A percentile compares a stretch with the other conserved stretches of the same genome.
These are phyloP conservation scores for Suhomyces choctaworum DNA, from an alignment of 1,139 yeast species.

Conservation along the genomic window DNA sequence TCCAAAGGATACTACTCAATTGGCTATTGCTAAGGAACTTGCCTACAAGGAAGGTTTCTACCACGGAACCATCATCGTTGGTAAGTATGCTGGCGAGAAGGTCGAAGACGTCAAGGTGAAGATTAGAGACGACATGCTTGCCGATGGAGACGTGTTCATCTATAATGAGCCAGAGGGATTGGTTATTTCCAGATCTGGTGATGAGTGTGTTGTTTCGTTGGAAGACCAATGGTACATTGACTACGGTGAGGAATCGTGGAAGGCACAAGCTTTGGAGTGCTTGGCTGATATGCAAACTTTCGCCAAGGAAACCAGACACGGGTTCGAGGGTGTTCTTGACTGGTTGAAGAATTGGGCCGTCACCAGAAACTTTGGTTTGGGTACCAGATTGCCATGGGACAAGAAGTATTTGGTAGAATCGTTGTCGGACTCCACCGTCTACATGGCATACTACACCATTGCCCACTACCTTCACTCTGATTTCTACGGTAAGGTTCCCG, in stretches of 20 bases:
- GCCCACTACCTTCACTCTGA: conserved; percentile 84
- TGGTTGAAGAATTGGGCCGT: conserved; percentile 99
- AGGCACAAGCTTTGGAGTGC: conserved; percentile 79
- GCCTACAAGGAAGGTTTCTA: conserved; percentile 98
- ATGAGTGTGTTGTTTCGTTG: conserved; percentile 91
- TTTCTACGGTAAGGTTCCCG: conserved; percentile 75
- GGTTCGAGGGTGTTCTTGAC: conserved; percentile 89
- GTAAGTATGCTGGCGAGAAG: conserved; percentile 83
- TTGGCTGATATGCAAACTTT: conserved; percentile 75
- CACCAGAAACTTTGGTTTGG: conserved; percentile 94
- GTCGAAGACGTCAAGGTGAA: conserved; percentile 90
- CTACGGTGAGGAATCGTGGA: conserved; percentile 96
- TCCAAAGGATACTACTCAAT: conserved; percentile 85
- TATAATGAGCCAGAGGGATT: conserved; percentile 93
- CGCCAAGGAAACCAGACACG: conserved; percentile 83
- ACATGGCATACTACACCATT: conserved; percentile 94
- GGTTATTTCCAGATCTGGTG: conserved; percentile 94
- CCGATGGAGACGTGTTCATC: conserved; percentile 75
- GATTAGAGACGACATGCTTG: conserved; percentile 80
- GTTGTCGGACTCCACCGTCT: conserved; percentile 91
- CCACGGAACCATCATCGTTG: conserved; percentile 78
- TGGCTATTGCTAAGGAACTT: conserved; percentile 89
- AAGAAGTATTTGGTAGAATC: conserved; percentile 91
- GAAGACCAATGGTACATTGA: conserved; percentile 99
- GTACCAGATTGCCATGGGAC: conserved; percentile 98